Evolutionary conservation across 768 basidiomycete genomes (phyloP), one percentile per base, ranked within the genome.

Genomic region (Gloeopeniophorella convolvens): DNA sequence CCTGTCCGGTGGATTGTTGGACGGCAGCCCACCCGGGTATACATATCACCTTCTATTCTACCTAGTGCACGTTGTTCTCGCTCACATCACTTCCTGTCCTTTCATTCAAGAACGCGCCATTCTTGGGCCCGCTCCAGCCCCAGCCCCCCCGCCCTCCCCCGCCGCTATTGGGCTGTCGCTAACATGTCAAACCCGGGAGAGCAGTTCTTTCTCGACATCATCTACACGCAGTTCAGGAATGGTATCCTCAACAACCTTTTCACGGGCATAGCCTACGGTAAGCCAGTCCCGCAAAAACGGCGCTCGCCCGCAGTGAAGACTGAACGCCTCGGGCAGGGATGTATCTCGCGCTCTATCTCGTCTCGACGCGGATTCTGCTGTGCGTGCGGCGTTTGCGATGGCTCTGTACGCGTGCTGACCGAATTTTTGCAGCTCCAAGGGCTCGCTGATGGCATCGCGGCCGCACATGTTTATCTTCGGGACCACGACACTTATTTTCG

Each of bases 331-430:
- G n/a, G n/a, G 2, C 26, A 54, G 52, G 52, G 7, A 48, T 54
- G 52, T 32, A 48, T 23, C 24, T 54, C 20, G 46, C 47, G 12
- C 15, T 48, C 12, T 54, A 48, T 21, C 48, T 16, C 26, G 43
- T 54, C 18, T 54, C 52, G 24, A 28, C 48, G 24, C 42, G 52
- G 47, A 39, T 54, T 32, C 42, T 48, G 23, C 42, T 54, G 52
- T 54, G 35, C 42, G 47, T 8, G n/a, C n/a, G n/a, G n/a, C n/a
- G n/a, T n/a, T n/a, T n/a, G n/a, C n/a, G n/a, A n/a, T n/a, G n/a
- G 16, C 28, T 13, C 11, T 42, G 36, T 12, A 28, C 34, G 9
- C 16, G 27, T 35, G 35, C 42, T 16, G 16, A 27, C 24, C 33
- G 12, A 15, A 4, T 2, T 1, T 21, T 21, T 31, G 4, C 41